Evolutionary conservation across 2,329 filamentous ascomycete genomes (phyloP), one percentile per base, ranked within the genome.

Genomic region (Leptographium galeiforme): DNA sequence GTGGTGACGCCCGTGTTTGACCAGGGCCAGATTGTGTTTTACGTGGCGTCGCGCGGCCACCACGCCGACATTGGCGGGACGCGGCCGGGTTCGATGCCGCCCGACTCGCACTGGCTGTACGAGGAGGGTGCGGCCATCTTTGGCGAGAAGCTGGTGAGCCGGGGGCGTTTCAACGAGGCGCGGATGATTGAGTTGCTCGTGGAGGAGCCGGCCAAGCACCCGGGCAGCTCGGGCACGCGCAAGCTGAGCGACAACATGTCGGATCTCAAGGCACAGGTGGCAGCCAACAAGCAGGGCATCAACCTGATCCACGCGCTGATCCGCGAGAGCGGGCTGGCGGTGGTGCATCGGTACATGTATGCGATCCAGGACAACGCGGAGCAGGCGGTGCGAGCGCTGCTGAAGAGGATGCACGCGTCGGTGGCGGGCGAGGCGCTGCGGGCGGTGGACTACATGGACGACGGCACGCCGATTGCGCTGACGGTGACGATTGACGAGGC

Each of bases 301-400:
- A 79, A 78, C 45, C 70, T 89, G 19, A 89, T 90, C 57, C 76
- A 74, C 38, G 73, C 77, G 0, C 70, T 90, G 1, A 87, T 89
- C 57, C 74, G 79, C 16, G 86, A 90, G 60, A 89, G 87, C 58
- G 79, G 44, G 2, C 53, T 55, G 14, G 57, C 56, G 0, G 63
- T 62, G 0, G 53, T 55, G 44, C 25, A 45, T 2, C 14, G 14
- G 60, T 89, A 89, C 65, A 89, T 91, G 87, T 72, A 76, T 48
- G 82, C 76, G 45, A 90, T 91, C 53, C 86, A 90, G 63, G 74
- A 78, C 47, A 89, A 87, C 40, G 87, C 87, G 0, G 86, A 88
- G 60, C 70, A 79, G 1, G 82, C 81, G 14, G 87, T 93, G 0
- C 77, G 85, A 12, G 78, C 78, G 51, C 72, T 90, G 3, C 71